Evolutionary conservation across 768 basidiomycete genomes (phyloP), one percentile per base, ranked within the genome.

Genomic region (Pisolithus albus): DNA sequence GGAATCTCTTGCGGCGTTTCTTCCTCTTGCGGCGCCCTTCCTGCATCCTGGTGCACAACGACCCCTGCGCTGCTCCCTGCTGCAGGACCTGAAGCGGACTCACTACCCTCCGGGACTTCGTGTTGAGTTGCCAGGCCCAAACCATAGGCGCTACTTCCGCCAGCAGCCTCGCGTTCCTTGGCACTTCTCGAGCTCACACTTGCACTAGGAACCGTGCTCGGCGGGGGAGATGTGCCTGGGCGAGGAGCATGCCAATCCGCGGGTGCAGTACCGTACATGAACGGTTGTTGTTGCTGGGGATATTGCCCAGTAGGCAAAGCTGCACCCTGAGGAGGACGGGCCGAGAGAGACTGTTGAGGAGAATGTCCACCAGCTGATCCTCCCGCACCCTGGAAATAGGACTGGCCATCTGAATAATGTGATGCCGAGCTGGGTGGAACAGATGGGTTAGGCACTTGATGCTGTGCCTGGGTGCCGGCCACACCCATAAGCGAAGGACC

Each of bases 41-140:
- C 65, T 0, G 55, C 65, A 38, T 66, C 65, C 24, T 57, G 57
- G 44, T 66, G 65, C 2, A 65, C 64, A 9, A 65, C 60, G 0
- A 65, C 60, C 16, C 56, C 61, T 11, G 47, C 52, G 21, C 54
- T 55, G 32, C 57, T 19, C 11, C 32, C 46, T 19, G 10, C 9
- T 19, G 15, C n/a, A 3, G 34, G 9, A 10, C 28, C 32, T 9
- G 32, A n/a, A 7, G 9, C 16, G 13, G 46, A 34, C 13, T n/a
- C 16, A 19, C 32, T 47, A 19, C 46, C 46, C 18, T 42, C 49
- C 8, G 39, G 40, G 0, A 13, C 41, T 42, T 41, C 49, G 21
- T 46, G 57, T 23, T 59, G 64, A 3, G 62, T 62, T 11, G 59
- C 57, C 38, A 66, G 40, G 0, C 30, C 50, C 24, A 64, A 45